Base-by-base conservation (phyloP, 2,329 filamentous ascomycete species). In the Scleromitrula shiraiana region DNA sequence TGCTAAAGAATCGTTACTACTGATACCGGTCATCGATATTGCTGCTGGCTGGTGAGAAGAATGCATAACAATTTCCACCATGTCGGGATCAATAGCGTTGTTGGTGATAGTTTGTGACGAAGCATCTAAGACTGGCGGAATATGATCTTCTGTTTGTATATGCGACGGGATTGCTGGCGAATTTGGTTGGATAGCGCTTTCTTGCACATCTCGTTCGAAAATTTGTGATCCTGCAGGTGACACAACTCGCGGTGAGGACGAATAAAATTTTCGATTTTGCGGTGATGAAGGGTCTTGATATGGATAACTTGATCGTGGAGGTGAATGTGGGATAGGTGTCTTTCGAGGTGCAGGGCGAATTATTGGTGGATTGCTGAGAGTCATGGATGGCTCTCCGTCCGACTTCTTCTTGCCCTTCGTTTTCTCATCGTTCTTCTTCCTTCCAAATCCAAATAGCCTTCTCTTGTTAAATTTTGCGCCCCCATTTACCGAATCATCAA, bases 121-220 rank as follows among this genome's bases (percentile, higher is more conserved):
- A 43, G 91, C 91, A 64, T 95, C 88, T 40, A 97, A 75, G 10
- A 94, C 90, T 0, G 91, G 79, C 7, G 91, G 91, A 57, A 97
- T 96, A 64, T 90, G 80, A 68, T 97, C 90, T 66, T 97, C 91
- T 7, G 88, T 95, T 59, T 90, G 82, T 59, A 97, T 95, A 63
- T 97, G 91, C 7, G 86, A 82, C 3, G 91, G 91, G 53, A 96
- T 93, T n/a, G 88, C 86, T 1, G 87, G 83, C 3, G 87, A 91
- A 52, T 77, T 81, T 51, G 88, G 84, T 33, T 77, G 70, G n/a
- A 80, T 68, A 24, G 77, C 72, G 60, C 79, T 79, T 61, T 96
- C 90, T 67, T 96, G 91, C 20, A 97, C 91, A 65, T 90, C 88
- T 61, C 91, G 85, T 71, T 97, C 91, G 64, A 97, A 97, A 60